These are phyloP conservation scores for Pseudozyma sp. DNA, from an alignment of 1,284 basidiomycete species.

Conservation along the genomic window DNA sequence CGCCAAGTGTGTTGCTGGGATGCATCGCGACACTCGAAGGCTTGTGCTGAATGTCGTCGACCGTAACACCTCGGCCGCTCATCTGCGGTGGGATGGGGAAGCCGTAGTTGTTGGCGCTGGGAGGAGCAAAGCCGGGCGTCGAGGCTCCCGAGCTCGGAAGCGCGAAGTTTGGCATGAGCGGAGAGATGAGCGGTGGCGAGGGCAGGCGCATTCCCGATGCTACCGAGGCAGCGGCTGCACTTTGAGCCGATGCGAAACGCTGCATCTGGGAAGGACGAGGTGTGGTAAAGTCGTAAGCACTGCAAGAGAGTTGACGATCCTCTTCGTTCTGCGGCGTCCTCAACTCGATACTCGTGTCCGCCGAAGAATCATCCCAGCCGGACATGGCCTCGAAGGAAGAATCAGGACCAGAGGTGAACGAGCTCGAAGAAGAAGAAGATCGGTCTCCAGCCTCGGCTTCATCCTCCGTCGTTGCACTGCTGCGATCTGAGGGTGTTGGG, in stretches of 20 bases:
- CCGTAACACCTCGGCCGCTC: slow-evolving; percentile 15
- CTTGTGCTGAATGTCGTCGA: slow-evolving; percentile 44
- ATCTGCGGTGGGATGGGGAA: slow-evolving; percentile 16
- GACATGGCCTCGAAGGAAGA: slow-evolving; percentile 44
- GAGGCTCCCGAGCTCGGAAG: slow-evolving; percentile 29
- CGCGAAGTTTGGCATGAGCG: slow-evolving; percentile 39
- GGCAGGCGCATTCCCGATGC: slow-evolving; percentile 25
- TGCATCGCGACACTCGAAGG: slow-evolving; percentile 15
- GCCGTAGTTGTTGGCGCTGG: slow-evolving; percentile 15
- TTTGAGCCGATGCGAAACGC: slow-evolving; percentile 37
- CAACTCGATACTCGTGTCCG: slow-evolving; percentile 32
- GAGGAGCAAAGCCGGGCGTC: slow-evolving; percentile 22
- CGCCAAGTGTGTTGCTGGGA: neutral
- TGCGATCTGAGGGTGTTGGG: slow-evolving; percentile 12
- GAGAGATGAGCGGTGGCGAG: slow-evolving; percentile 40
- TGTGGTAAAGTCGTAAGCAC: slow-evolving; percentile 36
- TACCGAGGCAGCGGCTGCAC: slow-evolving; percentile 5
- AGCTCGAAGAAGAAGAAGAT: slow-evolving; percentile 25
- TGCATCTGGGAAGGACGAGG: slow-evolving; percentile 43
- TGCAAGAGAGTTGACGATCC: slow-evolving; percentile 27
- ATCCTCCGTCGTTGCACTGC: slow-evolving; percentile 18
- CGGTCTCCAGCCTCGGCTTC: slow-evolving; percentile 30
- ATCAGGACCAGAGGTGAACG: slow-evolving; percentile 33
- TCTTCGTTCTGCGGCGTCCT: slow-evolving; percentile 41
- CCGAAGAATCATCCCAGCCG: slow-evolving; percentile 35